Percentiles rank a stretch among this genome's conserved stretches.
These are phyloP conservation scores for Aspergillus egyptiacus DNA, from an alignment of 495 filamentous ascomycete species.

Conservation along the genomic window DNA sequence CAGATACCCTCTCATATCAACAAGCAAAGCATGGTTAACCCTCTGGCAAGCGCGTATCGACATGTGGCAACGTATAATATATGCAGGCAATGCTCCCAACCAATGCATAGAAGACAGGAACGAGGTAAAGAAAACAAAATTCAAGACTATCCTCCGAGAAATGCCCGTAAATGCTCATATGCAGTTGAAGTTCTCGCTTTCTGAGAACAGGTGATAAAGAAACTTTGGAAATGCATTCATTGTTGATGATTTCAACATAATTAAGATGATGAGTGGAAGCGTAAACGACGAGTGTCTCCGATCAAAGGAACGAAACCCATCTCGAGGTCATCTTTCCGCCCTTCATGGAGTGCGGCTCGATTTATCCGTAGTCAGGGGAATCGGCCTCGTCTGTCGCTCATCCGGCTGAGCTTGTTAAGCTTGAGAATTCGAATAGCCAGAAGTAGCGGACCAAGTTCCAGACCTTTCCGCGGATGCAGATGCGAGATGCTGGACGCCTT, in stretches of 20 bases:
- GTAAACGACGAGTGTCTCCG: no score
- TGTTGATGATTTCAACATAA: no score
- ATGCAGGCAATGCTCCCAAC: background rate
- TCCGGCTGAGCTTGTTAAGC: background rate
- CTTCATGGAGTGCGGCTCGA: background rate
- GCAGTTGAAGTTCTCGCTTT: slow-evolving; percentile 1
- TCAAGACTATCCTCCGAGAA: background rate
- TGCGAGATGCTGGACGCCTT: background rate
- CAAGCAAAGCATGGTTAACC: background rate
- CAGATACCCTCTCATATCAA: background rate
- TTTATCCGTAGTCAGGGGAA: background rate
- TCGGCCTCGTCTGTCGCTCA: slow-evolving; percentile 2
- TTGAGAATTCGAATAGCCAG: slow-evolving; percentile 9
- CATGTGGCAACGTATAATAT: background rate
- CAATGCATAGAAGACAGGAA: background rate
- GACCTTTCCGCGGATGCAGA: background rate
- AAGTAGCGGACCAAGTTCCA: slow-evolving; percentile 7
- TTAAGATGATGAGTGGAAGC: background rate
- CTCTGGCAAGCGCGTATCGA: background rate
- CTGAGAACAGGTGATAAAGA: background rate
- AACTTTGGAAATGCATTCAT: no score
- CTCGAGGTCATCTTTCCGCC: background rate
- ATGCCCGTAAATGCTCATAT: background rate
- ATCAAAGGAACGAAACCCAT: background rate
- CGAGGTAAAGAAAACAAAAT: background rate